Conservation (phyloP, 352 stramenopile species). For the Globisporangium polare region DNA sequence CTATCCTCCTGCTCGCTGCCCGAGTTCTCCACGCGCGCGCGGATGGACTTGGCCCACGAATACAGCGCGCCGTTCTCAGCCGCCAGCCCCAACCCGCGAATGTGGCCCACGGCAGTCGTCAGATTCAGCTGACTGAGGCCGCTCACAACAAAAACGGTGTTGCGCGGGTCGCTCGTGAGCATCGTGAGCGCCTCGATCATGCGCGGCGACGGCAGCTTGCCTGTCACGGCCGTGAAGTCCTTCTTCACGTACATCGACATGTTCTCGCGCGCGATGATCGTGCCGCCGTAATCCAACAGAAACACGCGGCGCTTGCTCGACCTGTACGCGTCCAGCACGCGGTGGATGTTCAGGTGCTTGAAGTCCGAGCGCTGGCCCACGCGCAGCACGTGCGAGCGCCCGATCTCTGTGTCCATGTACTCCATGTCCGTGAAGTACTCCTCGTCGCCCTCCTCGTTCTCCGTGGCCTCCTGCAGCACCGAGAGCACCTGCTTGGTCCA, state of each 20-base stretch:
- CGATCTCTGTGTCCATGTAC: slow-evolving; percentile 86
- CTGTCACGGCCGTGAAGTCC: slow-evolving; percentile 92
- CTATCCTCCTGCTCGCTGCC: slow-evolving; percentile 10
- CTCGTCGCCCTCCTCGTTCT: slow-evolving; percentile 65
- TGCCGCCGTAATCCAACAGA: slow-evolving; percentile 97
- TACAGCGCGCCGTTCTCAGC: slow-evolving; percentile 95
- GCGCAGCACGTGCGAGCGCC: slow-evolving; percentile 65
- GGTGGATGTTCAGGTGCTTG: slow-evolving; percentile 77
- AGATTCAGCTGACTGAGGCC: slow-evolving; percentile 91
- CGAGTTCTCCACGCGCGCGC: slow-evolving; percentile 33
- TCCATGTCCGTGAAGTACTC: slow-evolving; percentile 76
- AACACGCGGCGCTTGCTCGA: slow-evolving; percentile 90
- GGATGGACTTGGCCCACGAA: slow-evolving; percentile 78
- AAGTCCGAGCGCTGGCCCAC: slow-evolving; percentile 71
- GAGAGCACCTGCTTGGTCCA: slow-evolving; percentile 96
- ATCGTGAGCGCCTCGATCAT: slow-evolving; percentile 88
- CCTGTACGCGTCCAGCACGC: slow-evolving; percentile 85
- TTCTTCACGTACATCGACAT: slow-evolving; percentile 97
- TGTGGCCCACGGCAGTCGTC: slow-evolving; percentile 88
- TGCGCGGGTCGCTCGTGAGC: slow-evolving; percentile 89
- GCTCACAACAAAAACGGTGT: slow-evolving; percentile 98
- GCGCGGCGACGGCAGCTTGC: slow-evolving; percentile 84
- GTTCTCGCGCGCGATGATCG: slow-evolving; percentile 89
- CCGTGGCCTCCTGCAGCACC: slow-evolving; percentile 75
- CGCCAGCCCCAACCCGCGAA: slow-evolving; percentile 91